These are phyloP conservation scores for Cyclotella atomus DNA, from an alignment of 108 stramenopile genomes.

Conservation along the genomic window DNA sequence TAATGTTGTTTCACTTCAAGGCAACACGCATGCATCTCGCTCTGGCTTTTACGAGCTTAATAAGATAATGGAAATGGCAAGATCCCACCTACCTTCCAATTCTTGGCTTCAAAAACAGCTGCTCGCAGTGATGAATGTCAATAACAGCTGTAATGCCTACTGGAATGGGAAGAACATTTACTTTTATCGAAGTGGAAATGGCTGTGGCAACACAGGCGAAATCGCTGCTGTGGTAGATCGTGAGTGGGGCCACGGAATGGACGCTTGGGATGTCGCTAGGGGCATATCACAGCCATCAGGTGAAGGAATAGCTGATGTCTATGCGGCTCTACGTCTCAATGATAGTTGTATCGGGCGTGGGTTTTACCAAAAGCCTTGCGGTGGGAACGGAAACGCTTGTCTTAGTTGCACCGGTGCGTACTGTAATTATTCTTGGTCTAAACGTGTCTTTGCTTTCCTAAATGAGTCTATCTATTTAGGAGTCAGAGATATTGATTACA, in stretches of 20 bases:
- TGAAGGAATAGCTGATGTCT: slow-evolving; percentile 42
- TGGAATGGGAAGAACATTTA: slow-evolving; percentile 22
- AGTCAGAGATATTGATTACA: slow-evolving; percentile 28
- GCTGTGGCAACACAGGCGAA: slow-evolving; percentile 30
- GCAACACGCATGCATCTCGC: slow-evolving; percentile 21
- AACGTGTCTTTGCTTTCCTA: too few species aligned
- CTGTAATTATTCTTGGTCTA: too few species aligned
- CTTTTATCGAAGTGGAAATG: slow-evolving; percentile 23
- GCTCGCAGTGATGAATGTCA: slow-evolving; percentile 17
- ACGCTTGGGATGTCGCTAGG: slow-evolving; percentile 10
- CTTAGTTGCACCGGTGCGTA: slow-evolving; percentile 2
- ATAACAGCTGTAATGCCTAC: slow-evolving; percentile 27
- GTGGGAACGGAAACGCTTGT: neutral
- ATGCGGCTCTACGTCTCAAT: slow-evolving; percentile 21
- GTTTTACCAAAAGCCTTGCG: neutral
- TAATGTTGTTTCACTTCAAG: neutral
- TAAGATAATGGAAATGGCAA: slow-evolving; percentile 24
- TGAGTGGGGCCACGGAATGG: slow-evolving; percentile 33
- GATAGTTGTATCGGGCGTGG: slow-evolving; percentile 43
- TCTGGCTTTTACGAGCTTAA: slow-evolving; percentile 29
- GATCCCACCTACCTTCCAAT: slow-evolving; percentile 21
- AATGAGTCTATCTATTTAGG: too few species aligned
- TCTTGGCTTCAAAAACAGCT: slow-evolving; percentile 9
- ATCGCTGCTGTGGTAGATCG: slow-evolving; percentile 14
- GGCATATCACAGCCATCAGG: slow-evolving; percentile 30